Evolutionary conservation across 139 green algal species (phyloP).

Genomic region (Axilococcus clingmanii): DNA sequence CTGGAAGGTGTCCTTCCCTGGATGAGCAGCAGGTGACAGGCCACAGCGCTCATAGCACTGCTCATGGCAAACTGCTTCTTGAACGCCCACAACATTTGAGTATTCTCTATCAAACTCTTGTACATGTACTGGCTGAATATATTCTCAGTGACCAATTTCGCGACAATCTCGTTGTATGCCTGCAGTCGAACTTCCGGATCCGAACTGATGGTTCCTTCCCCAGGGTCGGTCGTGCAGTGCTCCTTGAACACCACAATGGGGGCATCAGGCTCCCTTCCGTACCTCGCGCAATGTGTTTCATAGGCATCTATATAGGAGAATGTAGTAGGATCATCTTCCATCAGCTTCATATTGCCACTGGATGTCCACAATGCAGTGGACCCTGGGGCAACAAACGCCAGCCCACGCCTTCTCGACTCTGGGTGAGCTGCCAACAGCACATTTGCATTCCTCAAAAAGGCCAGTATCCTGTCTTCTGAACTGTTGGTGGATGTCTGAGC

Average conservation of each 20-base stretch:
- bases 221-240: constrained; percentile 22
- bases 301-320: constrained; percentile 82
- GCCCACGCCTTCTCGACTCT: constrained; percentile 48
- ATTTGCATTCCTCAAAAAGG: constrained; percentile 70
- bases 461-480: constrained; percentile 64
- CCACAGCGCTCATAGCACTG: constrained; percentile 38
- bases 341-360: constrained; percentile 72
- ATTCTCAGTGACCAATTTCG: constrained; percentile 77
- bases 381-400: constrained; percentile 69
- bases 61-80: constrained; percentile 86
- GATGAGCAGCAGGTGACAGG: constrained; percentile 78
- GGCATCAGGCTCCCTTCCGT: constrained; percentile 80
- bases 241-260: constrained; percentile 89
- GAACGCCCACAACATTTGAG: constrained; percentile 86
- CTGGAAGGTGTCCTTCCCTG: constrained; percentile 77
- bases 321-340: constrained; percentile 86
- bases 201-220: constrained; percentile 4
- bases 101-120: constrained; percentile 82
- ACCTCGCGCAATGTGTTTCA: constrained; percentile 85
- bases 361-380: constrained; percentile 2
- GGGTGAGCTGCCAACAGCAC: constrained; percentile 64
- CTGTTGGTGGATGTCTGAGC: constrained; percentile 21
- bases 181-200: constrained; percentile 7
- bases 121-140: constrained; percentile 95
- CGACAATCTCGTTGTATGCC: constrained; percentile 54